Evolutionary conservation across 371 early-diverging fungal genomes (phyloP), one percentile per base, ranked within the genome.

Genomic region (Rhizopus delemar): DNA sequence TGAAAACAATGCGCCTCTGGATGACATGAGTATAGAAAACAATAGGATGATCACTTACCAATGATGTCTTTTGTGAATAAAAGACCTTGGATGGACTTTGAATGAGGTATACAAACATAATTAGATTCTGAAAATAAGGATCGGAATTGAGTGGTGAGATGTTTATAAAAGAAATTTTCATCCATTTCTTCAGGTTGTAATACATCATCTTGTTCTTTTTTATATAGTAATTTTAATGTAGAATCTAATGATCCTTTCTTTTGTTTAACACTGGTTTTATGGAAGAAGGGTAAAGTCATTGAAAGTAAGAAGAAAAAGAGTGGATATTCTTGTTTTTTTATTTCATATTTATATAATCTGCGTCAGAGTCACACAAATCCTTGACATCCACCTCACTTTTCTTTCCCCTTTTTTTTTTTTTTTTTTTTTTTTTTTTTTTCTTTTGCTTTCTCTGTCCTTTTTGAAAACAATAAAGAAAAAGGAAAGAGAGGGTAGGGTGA

Each of bases 1-100:
- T 71, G 81, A 65, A 82, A 78, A 35, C 80, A 80, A 62, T 86
- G 86, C 8, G 84, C 76, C 31, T 86, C 86, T 86, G 74, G 9
- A 43, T 13, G 5, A 43, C 13, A 43, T 33, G 16, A 58, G 8
- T 43, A 13, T 43, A 11, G n/a, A 13, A 11, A 43, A 43, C 22
- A 22, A 22, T 22, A 22, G 33, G 48, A 5, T 46, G 48, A 8
- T 41, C 22, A n/a, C 5, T 61, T 75, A 86, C 86, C 83, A 45
- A 84, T 78, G 57, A 83, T 82, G 34, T 78, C 68, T 63, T 81
- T 82, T 35, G 81, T 80, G 35, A 84, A 60, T 4, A 74, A 62
- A 34, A 86, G 55, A 8, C 84, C 84, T 53, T 75, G 73, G 3
- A 86, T 68, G 32, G 77, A 81, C 13, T 76, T 66, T 53, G 83